Conservation (phyloP, 768 basidiomycete genomes). For the Rhizopogon salebrosus region DNA sequence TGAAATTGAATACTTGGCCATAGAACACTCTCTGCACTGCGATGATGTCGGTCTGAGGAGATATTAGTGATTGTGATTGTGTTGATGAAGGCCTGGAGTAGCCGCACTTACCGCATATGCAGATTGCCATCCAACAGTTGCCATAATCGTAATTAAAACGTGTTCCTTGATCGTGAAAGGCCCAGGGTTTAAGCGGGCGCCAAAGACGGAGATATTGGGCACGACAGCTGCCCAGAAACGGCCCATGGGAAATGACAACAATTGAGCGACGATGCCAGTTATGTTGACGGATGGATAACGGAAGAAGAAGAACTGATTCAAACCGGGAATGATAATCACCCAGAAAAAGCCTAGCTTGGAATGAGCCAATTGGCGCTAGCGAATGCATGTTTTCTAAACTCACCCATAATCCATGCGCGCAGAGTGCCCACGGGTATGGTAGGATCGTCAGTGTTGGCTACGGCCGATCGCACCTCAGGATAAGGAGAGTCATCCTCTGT, state of each 20-base stretch:
- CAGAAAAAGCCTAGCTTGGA: constrained; percentile 34
- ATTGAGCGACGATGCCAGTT: constrained; percentile 40
- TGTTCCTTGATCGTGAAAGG: constrained; percentile 65
- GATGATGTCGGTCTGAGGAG: constrained; percentile 35
- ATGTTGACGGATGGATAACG: constrained; percentile 42
- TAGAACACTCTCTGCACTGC: constrained; percentile 44
- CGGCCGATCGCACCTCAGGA: constrained; percentile 48
- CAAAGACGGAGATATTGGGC: constrained; percentile 29
- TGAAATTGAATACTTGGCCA: constrained; percentile 30
- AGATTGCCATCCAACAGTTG: constrained; percentile 38
- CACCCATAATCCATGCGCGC: constrained; percentile 33
- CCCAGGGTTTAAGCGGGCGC: constrained; percentile 29
- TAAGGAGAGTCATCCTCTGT: constrained; percentile 47
- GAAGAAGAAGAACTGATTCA: constrained; percentile 70
- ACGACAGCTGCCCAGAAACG: constrained; percentile 52
- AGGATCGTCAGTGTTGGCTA: constrained; percentile 44
- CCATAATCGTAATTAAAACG: constrained; percentile 62
- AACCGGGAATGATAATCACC: constrained; percentile 54
- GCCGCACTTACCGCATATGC: neutral
- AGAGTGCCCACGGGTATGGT: constrained; percentile 32
- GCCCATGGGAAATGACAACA: constrained; percentile 17
- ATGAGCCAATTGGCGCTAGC: neutral
- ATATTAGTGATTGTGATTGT: constrained; percentile 1
- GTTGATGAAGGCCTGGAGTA: constrained; percentile 10
- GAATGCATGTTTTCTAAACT: constrained; percentile 11